Percentiles rank a stretch among this genome's conserved stretches.
Conservation (phyloP, 2,329 filamentous ascomycete genomes). For the Diaporthe citri region DNA sequence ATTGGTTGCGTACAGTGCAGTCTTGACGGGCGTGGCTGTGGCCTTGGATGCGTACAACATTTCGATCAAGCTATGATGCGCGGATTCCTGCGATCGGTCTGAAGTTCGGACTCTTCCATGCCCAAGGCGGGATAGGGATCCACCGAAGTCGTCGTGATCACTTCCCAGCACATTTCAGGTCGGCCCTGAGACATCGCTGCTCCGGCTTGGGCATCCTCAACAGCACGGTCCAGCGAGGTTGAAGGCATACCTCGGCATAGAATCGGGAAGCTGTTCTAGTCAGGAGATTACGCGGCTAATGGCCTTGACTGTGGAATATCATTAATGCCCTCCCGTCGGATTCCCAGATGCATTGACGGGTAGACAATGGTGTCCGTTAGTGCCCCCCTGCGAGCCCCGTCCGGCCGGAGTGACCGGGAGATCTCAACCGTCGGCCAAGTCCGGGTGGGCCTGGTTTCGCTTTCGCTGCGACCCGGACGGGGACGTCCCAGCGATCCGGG, state of each 20-base stretch:
- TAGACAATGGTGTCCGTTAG: conserved; percentile 23
- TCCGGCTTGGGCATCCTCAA: not conserved
- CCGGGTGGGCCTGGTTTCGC: conserved; percentile 31
- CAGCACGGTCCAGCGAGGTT: not conserved
- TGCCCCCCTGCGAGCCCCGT: conserved; percentile 27
- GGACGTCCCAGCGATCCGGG: conserved; percentile 26
- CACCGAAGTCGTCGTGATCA: conserved; percentile 1
- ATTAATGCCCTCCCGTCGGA: not conserved
- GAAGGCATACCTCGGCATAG: conserved; percentile 1
- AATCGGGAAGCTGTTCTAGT: not conserved
- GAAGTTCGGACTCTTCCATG: not conserved
- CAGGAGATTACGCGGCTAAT: conserved; percentile 21
- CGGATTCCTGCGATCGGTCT: not conserved
- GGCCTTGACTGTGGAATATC: conserved; percentile 13
- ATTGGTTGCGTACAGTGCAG: conserved; percentile 77
- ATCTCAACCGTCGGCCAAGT: conserved; percentile 30
- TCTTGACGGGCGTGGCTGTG: conserved; percentile 77
- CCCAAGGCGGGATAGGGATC: not conserved
- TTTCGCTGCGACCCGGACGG: conserved; percentile 23
- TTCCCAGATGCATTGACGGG: conserved; percentile 22
- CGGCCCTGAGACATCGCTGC: not conserved
- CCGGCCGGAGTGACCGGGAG: conserved; percentile 31
- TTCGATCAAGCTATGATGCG: conserved; percentile 75
- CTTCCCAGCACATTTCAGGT: not conserved
- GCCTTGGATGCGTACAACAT: conserved; percentile 74